A percentile compares a stretch with the other conserved stretches of the same genome.
These are phyloP conservation scores for Euclidium syriacum DNA, from an alignment of 345 rosid species.

Conservation along the genomic window DNA sequence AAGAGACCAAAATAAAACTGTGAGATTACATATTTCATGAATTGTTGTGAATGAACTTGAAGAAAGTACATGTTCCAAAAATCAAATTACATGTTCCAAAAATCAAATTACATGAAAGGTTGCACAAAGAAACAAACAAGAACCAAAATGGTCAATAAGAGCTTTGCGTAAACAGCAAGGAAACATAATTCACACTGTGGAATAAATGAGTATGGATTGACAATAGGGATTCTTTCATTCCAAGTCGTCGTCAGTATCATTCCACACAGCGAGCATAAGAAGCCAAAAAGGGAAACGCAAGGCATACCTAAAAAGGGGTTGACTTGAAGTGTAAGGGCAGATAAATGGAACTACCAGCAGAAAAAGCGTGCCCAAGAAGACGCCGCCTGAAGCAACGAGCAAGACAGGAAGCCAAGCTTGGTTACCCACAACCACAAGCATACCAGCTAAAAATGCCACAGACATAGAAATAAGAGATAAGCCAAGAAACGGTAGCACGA, in stretches of 20 bases:
- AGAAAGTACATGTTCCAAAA: background rate
- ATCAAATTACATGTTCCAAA: background rate
- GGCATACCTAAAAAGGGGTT: background rate
- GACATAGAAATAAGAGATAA: background rate
- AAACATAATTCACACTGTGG: no score
- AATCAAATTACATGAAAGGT: background rate
- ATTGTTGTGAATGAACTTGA: background rate
- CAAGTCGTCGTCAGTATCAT: constrained; percentile 11
- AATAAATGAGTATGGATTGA: no score
- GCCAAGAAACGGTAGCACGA: background rate
- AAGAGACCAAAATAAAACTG: background rate
- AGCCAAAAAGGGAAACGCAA: constrained; percentile 2
- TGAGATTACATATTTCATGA: background rate
- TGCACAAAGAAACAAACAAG: background rate
- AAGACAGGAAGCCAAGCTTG: background rate
- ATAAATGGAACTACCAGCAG: background rate
- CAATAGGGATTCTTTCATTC: background rate
- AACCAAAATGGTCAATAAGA: no score
- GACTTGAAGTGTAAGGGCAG: background rate
- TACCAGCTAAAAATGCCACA: constrained; percentile 2
- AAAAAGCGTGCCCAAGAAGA: background rate
- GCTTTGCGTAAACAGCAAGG: no score
- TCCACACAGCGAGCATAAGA: background rate
- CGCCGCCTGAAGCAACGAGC: background rate
- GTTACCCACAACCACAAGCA: background rate